A percentile compares a stretch with the other conserved stretches of the same genome.
Evolutionary conservation across 2,329 filamentous ascomycete genomes (phyloP).

Genomic region (Aspergillus pseudoterreus): DNA sequence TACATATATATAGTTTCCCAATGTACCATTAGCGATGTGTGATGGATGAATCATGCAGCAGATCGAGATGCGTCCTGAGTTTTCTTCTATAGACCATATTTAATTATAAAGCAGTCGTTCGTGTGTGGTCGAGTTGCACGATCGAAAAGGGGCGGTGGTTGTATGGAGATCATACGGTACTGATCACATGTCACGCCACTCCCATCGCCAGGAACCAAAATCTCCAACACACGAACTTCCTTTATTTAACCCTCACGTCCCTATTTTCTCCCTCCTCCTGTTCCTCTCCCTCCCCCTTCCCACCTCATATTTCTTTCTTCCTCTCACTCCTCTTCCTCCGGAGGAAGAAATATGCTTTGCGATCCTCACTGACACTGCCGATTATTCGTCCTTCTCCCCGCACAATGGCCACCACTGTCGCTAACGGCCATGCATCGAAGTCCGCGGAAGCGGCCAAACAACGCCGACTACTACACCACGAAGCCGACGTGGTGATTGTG

Average conservation of each 20-base stretch:
- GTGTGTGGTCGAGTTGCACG: too few species aligned
- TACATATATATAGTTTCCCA: not conserved
- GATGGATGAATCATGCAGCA: not conserved
- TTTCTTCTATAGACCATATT: too few species aligned
- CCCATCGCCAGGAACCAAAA: not conserved
- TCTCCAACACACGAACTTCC: not conserved
- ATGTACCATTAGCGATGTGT: not conserved
- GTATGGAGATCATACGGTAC: not conserved
- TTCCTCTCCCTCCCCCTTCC: conserved; percentile 3
- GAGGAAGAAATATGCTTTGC: conserved; percentile 20
- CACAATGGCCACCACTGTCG: conserved; percentile 23
- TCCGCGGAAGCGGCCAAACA: conserved; percentile 33
- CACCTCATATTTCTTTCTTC: not conserved
- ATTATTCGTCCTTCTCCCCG: conserved; percentile 10
- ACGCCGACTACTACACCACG: conserved; percentile 54
- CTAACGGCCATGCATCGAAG: conserved; percentile 23
- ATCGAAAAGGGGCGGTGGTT: too few species aligned
- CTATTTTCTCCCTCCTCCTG: conserved; percentile 4
- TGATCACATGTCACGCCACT: not conserved
- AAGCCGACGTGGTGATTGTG: conserved; percentile 82
- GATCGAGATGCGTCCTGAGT: too few species aligned
- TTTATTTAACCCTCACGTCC: conserved; percentile 1
- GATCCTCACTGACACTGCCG: conserved; percentile 7
- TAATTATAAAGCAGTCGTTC: too few species aligned
- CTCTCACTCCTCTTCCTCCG: not conserved